Evolutionary conservation across 1,284 basidiomycete species (phyloP).

Genomic region (Phenoliferia sp.): DNA sequence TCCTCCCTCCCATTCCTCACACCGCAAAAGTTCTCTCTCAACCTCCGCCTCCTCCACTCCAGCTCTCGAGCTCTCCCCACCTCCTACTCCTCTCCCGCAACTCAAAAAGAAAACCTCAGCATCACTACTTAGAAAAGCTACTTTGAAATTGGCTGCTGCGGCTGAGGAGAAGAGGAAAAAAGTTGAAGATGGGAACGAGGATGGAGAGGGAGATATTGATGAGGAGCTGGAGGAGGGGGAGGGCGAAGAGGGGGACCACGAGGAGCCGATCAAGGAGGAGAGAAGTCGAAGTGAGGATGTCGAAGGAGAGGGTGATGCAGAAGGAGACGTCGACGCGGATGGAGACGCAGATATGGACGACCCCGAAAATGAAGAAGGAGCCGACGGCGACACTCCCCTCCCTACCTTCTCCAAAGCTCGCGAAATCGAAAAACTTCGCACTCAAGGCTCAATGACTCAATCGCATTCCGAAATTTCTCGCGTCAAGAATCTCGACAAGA

Average conservation of each 20-base stretch:
- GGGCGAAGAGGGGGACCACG: conserved; percentile 41
- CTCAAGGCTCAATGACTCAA: conserved; percentile 98
- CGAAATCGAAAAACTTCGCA: conserved; percentile 97
- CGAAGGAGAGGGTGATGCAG: conserved; percentile 45
- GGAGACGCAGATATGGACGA: conserved; percentile 50
- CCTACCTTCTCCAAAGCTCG: conserved; percentile 80
- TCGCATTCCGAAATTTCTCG: conserved; percentile 93
- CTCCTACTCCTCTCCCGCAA: no score
- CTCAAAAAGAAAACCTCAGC: no score
- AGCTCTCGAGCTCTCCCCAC: no score
- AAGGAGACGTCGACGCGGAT: conserved; percentile 35
- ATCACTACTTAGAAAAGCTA: no score
- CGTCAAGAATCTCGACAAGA: conserved; percentile 95
- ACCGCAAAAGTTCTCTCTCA: no score
- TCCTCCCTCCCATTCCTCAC: no score
- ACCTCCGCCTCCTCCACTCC: no score
- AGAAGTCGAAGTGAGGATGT: conserved; percentile 39
- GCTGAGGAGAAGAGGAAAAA: no score
- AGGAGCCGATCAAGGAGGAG: conserved; percentile 48
- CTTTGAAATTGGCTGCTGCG: no score
- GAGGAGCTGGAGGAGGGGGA: conserved; percentile 43
- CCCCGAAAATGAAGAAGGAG: conserved; percentile 33
- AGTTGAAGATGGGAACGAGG: conserved; percentile 14
- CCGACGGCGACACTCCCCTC: conserved; percentile 45
- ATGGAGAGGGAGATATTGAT: conserved; percentile 22